Base-by-base conservation (phyloP, 768 basidiomycete genomes). In the Termitomyces sp. region DNA sequence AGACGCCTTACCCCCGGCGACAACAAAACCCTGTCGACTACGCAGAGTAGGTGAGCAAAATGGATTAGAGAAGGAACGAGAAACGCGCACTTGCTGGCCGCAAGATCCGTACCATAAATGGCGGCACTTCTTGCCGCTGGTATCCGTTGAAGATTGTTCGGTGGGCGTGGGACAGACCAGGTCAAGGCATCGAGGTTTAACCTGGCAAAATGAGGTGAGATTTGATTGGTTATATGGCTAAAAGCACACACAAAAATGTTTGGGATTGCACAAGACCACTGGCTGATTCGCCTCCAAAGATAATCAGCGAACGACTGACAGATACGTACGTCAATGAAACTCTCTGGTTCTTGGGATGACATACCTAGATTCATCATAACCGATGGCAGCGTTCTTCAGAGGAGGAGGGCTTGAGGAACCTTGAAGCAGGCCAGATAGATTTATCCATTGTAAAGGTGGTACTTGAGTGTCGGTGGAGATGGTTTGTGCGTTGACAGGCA, bases 201-300 rank as follows among this genome's bases (percentile, higher is more conserved):
- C 51, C 90, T 88, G 62, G 42, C 34, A 54, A 57, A 54, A 32
- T 9, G 26, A 41, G 46, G 14, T 30, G 14, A 40, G 21, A 40
- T 26, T 50, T 4, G n/a, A 37, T 37, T 14, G 37, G 32, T 10
- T 41, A 12, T 3, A 26, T 50, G 41, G 12, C 22, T 9, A 34
- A 32, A 12, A 44, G 37, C 12, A 60, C 85, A 52, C 59, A 89
- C 88, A 90, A 73, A 64, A 81, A 87, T 1, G 88, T 90, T 59
- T 81, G 74, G 1, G 78, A 78, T 65, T 82, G 83, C 45, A 77
- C 74, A 28, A 87, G 74, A 11, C 85, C 84, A 57, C 78, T 79
- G 53, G 80, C 73, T 5, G 88, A 86, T 69, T 88, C 78, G 45
- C 89, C 89, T 49, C 89, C 89, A 63, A 90, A 91, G 51, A 91